Conservation (phyloP, 192 early-diverging fungal genomes). For the Cetraspora pellucida region DNA sequence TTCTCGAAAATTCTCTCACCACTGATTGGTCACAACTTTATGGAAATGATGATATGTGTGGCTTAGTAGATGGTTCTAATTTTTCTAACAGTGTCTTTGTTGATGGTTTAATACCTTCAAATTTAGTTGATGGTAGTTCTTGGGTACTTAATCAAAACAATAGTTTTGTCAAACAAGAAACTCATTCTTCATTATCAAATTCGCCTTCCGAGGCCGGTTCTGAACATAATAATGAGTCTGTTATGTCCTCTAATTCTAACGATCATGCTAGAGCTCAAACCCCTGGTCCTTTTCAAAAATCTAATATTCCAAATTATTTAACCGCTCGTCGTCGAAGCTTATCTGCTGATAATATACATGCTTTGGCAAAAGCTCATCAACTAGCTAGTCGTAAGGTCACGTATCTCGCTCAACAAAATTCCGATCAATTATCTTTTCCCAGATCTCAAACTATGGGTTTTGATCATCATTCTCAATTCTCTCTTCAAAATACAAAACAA, state of each 20-base stretch:
- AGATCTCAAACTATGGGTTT: not conserved
- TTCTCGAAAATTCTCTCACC: slow-evolving; percentile 10
- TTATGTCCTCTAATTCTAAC: not conserved
- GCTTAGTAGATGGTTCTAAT: not conserved
- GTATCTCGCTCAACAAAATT: not conserved
- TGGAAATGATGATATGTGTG: not conserved
- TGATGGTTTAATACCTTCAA: slow-evolving; percentile 13
- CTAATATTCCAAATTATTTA: slow-evolving; percentile 24
- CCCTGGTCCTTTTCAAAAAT: slow-evolving; percentile 15
- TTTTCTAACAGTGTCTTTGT: not conserved
- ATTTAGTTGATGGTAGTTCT: slow-evolving; percentile 4
- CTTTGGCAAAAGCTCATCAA: slow-evolving; percentile 28
- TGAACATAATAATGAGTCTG: slow-evolving; percentile 5
- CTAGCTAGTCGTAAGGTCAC: not conserved
- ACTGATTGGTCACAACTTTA: slow-evolving; percentile 13
- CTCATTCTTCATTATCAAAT: not conserved
- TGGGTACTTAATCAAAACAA: slow-evolving; percentile 5
- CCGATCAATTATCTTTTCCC: not conserved
- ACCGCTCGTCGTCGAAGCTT: slow-evolving; percentile 31
- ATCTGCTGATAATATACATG: slow-evolving; percentile 33
- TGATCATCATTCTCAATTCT: slow-evolving; percentile 6
- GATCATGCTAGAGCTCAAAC: slow-evolving; percentile 23
- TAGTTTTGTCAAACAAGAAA: not conserved
- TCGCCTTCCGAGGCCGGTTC: not conserved
- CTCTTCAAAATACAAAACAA: slow-evolving; percentile 10